These are phyloP conservation scores for Eutrema heterophyllum DNA, from an alignment of 345 rosid species.

Conservation along the genomic window DNA sequence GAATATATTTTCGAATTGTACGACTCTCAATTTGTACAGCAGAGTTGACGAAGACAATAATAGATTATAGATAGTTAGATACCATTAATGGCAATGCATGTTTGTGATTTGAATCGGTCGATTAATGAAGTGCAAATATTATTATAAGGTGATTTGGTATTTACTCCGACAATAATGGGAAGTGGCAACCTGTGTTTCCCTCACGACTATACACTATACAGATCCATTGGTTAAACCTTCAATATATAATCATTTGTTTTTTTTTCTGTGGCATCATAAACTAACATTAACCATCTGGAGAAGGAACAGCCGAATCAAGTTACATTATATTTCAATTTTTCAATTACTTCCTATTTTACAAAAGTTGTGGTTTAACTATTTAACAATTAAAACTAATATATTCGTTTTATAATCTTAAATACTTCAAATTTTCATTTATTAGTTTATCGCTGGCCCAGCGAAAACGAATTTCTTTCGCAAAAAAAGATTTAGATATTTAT, in stretches of 20 bases:
- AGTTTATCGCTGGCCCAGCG: neutral
- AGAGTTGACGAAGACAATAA: slow-evolving; percentile 5
- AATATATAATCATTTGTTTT: neutral
- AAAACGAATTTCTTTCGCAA: neutral
- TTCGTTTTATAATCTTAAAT: too few relatives aligned
- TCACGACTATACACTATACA: slow-evolving; percentile 23
- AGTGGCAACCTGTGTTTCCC: slow-evolving; percentile 21
- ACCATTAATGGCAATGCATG: slow-evolving; percentile 19
- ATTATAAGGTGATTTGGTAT: neutral
- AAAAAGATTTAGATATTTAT: neutral
- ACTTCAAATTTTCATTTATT: too few relatives aligned
- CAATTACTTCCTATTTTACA: neutral
- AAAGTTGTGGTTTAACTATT: too few relatives aligned
- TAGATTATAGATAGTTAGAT: neutral
- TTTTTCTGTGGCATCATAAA: neutral
- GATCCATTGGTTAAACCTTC: neutral
- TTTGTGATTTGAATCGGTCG: neutral
- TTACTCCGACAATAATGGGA: slow-evolving; percentile 13
- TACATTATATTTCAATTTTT: neutral
- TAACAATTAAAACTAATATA: too few relatives aligned
- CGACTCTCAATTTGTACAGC: neutral
- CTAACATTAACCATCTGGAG: neutral
- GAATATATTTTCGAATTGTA: neutral
- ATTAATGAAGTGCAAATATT: neutral
- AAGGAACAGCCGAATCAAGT: neutral